Evolutionary conservation across 2,329 filamentous ascomycete genomes (phyloP).

Genomic region (Aspergillus candidus): DNA sequence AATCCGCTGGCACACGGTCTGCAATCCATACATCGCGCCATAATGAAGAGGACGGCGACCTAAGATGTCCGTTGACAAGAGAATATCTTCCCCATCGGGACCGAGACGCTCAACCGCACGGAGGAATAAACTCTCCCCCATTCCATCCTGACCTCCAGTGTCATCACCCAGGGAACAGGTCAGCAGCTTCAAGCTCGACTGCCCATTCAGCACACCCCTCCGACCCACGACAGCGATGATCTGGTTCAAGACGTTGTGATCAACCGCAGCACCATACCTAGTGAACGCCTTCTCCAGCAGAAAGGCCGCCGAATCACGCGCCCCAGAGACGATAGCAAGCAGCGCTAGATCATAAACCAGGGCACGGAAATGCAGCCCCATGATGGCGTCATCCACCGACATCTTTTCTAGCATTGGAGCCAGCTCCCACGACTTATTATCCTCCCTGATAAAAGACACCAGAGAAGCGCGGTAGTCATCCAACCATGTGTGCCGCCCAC

Average conservation of each 20-base stretch:
- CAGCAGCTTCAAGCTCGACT: too few species aligned
- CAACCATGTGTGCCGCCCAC: too few species aligned
- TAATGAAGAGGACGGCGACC: slow-evolving; percentile 8
- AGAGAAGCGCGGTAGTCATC: too few species aligned
- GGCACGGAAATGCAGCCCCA: too few species aligned
- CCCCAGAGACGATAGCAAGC: not conserved
- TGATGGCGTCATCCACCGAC: too few species aligned
- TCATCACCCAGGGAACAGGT: not conserved
- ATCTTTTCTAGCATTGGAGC: too few species aligned
- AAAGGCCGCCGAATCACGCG: not conserved
- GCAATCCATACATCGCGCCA: slow-evolving; percentile 1
- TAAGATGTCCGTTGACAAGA: slow-evolving; percentile 3
- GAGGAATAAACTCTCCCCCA: not conserved
- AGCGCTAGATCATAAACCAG: slow-evolving; percentile 1
- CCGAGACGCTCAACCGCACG: slow-evolving; percentile 1
- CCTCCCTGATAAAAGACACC: too few species aligned
- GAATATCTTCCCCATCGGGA: not conserved
- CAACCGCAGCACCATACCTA: not conserved
- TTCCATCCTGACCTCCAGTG: not conserved
- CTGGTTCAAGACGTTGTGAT: slow-evolving; percentile 1
- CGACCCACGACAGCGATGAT: slow-evolving; percentile 2
- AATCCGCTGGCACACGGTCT: slow-evolving; percentile 1
- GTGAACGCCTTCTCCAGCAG: slow-evolving; percentile 3
- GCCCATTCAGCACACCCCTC: not conserved
- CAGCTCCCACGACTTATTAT: too few species aligned